Base-by-base conservation (phyloP, 352 stramenopile species). In the Phytophthora sojae region DNA sequence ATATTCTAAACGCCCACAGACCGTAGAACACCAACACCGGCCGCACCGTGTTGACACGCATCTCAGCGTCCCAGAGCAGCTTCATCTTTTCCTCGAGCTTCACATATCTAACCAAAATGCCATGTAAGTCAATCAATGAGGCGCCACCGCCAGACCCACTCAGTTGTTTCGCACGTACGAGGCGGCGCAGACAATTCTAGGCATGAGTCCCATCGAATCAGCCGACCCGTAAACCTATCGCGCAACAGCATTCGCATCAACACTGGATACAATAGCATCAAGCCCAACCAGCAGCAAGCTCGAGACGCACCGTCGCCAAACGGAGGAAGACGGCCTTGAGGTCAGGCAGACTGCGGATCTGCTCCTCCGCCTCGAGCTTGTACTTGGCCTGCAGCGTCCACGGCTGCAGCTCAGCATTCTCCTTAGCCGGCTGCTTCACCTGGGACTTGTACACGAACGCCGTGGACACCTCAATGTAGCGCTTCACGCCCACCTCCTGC, bases 371-470 rank as follows among this genome's bases (percentile, higher is more conserved):
- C 75, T 95, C 83, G 0, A 96, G 81, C 57, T 95, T 96, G 80
- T 88, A 96, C 73, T 94, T 95, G 45, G 89, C 89, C 51, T 95
- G 88, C 29, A 95, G 64, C 19, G 89, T 96, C 89, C 89, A 96
- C 8, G 89, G 89, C 39, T 92, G 74, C 4, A 95, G 69, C 26
- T 89, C 85, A 0, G 85, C 85, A 0, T 57, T 59, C 61, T 96
- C 89, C 11, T 73, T 76, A 3, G 88, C 89, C 0, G 89, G 79
- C 17, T 81, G 49, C 67, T 95, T 95, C 0, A 80, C 76, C 67
- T 95, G 87, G 25, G 88, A 95, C 67, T 94, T 95, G 83, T 96
- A 96, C 54, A 96, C 88, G 55, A 94, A 94, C n/a, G 85, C 86
- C 23, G 90, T 96, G 19, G 90, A 96, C 15, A 96, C 86, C 75